phyloP scores from a whole-genome alignment of 176 grass and related monocot species.

The Phoenix dactylifera region DNA sequence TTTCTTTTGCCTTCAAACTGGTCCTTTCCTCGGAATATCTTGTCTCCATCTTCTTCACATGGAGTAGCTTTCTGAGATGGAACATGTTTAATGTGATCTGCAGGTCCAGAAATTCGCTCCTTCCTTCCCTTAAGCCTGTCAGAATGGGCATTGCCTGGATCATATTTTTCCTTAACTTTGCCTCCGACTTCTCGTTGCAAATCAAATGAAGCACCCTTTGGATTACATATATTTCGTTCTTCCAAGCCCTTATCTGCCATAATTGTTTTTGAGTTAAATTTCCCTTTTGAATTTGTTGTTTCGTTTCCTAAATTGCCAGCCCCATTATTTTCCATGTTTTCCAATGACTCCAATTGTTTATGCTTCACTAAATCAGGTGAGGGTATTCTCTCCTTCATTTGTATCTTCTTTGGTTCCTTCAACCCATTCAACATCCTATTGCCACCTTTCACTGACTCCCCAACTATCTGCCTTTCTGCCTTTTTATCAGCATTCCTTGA shows the following conservation, averaged over 20 bases:
- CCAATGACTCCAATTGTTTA: slow-evolving; percentile 22
- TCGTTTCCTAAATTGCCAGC: slow-evolving; percentile 40
- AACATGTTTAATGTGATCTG: slow-evolving; percentile 30
- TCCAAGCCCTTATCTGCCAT: slow-evolving; percentile 34
- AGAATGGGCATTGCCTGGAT: slow-evolving; percentile 28
- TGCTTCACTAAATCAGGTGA: slow-evolving; percentile 26
- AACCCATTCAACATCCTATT: slow-evolving; percentile 1
- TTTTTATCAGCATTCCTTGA: slow-evolving; percentile 29
- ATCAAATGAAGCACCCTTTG: slow-evolving; percentile 31
- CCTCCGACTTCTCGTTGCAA: slow-evolving; percentile 55
- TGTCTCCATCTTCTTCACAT: slow-evolving; percentile 28
- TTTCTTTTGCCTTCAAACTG: slow-evolving; percentile 44
- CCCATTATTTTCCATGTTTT: slow-evolving; percentile 38
- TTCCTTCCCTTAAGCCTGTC: slow-evolving; percentile 37
- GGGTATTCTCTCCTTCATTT: slow-evolving; percentile 26
- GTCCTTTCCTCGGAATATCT: slow-evolving; percentile 21
- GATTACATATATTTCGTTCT: slow-evolving; percentile 36
- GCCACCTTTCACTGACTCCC: slow-evolving; percentile 20
- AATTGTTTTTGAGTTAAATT: slow-evolving; percentile 46
- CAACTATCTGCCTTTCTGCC: slow-evolving; percentile 32
- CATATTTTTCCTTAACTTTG: slow-evolving; percentile 42
- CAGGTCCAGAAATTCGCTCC: slow-evolving; percentile 38
- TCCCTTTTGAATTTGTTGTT: slow-evolving; percentile 24
- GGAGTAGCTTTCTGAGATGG: slow-evolving; percentile 37
- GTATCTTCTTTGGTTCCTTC: slow-evolving; percentile 29